Evolutionary conservation across 2,329 filamentous ascomycete genomes (phyloP).

Genomic region (Pochonia chlamydosporia): DNA sequence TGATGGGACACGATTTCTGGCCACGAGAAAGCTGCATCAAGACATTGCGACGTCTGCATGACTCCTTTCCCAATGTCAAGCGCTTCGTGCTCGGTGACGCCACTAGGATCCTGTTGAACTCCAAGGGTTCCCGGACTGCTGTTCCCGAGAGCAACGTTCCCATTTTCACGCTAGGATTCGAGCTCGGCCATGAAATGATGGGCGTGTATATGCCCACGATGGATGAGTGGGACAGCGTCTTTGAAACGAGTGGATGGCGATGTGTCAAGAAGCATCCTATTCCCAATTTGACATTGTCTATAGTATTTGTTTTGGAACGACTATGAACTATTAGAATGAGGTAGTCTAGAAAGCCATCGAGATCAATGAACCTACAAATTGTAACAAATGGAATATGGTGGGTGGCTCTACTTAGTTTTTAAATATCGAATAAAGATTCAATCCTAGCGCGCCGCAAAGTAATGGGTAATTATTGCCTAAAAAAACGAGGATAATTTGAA

Average conservation of each 20-base stretch:
- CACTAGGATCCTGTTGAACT: neutral
- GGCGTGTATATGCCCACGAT: slow-evolving; percentile 10
- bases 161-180: slow-evolving; percentile 11
- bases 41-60: slow-evolving; percentile 5
- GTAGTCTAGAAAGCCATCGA: no score
- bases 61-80: slow-evolving; percentile 9
- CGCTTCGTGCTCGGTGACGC: slow-evolving; percentile 11
- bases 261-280: slow-evolving; percentile 9
- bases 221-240: slow-evolving; percentile 13
- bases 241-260: slow-evolving; percentile 9
- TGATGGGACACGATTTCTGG: slow-evolving; percentile 16
- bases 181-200: slow-evolving; percentile 12
- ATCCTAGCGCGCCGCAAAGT: no score
- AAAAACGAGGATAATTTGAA: no score
- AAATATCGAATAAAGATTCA: no score
- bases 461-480: no score
- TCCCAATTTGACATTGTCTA: no score
- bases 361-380: no score
- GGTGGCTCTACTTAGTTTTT: no score
- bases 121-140: neutral
- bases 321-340: no score
- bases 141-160: slow-evolving; percentile 7
- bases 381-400: no score
- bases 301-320: no score
- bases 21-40: slow-evolving; percentile 12